Evolutionary conservation across 768 basidiomycete species (phyloP).

Genomic region (Agrocybe pediades): DNA sequence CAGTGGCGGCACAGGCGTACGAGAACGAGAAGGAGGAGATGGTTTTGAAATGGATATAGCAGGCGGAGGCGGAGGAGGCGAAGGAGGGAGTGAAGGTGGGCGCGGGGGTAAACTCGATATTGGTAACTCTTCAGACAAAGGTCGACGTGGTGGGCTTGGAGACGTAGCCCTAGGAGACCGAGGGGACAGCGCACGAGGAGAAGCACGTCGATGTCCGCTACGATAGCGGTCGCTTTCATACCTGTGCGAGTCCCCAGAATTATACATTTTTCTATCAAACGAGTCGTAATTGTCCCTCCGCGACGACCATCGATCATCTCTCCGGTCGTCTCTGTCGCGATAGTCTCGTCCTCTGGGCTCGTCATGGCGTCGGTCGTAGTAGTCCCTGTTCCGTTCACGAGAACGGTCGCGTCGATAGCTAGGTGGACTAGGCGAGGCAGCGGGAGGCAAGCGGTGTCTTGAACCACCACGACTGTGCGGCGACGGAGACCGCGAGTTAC

Average conservation of each 20-base stretch:
- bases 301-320: conserved; percentile 32
- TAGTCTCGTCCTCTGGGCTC: conserved; percentile 20
- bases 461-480: conserved; percentile 29
- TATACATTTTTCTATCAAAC: conserved; percentile 15
- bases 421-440: conserved; percentile 42
- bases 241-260: no score
- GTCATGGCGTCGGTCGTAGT: conserved; percentile 22
- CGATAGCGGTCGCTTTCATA: conserved; percentile 16
- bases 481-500: conserved; percentile 37
- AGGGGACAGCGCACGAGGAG: conserved; percentile 4
- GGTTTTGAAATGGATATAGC: conserved; percentile 11
- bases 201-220: conserved; percentile 2
- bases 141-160: conserved; percentile 10
- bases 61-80: conserved; percentile 27
- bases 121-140: no score
- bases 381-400: conserved; percentile 32
- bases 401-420: conserved; percentile 32
- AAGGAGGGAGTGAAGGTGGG: conserved; percentile 19
- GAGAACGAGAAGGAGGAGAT: conserved; percentile 3
- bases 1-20: conserved; percentile 22
- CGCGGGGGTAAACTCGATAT: conserved; percentile 23
- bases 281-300: conserved; percentile 33
- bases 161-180: conserved; percentile 13
- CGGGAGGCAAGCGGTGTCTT: conserved; percentile 40
- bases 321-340: conserved; percentile 14